Base-by-base conservation (phyloP, 768 basidiomycete genomes). In the Lentinula raphanica region DNA sequence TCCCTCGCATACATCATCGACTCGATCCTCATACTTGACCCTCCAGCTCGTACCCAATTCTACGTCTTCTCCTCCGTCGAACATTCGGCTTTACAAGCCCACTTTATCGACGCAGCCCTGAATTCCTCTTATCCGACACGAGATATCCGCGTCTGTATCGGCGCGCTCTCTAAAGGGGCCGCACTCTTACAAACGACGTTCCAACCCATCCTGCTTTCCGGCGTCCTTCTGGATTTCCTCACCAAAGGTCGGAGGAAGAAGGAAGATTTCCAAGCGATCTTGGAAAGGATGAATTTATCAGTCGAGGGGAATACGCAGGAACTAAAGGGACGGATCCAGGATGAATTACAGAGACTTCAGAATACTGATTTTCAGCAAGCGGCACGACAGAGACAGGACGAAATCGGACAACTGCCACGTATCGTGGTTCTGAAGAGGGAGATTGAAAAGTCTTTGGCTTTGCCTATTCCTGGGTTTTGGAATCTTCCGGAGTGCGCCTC, bases 381-480 rank as follows among this genome's bases (percentile, higher is more conserved):
- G 5, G 60, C 58, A 8, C 54, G 63, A 25, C 66, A 70, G 32
- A 65, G 69, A 28, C 69, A 66, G 25, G 68, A 63, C 21, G 76
- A 77, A 58, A 61, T 79, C 21, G 79, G 79, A 2, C 78, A 78
- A 58, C 62, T 82, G 19, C 73, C 76, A 1, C 69, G 74, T 9
- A 69, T 82, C 5, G 77, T 78, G 7, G 69, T 76, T 0, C 60
- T 82, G 45, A 77, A 78, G 69, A 71, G 66, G 54, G 76, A 80
- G 61, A 61, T 82, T 11, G 76, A 77, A 59, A 67, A 71, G 11
- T 70, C 79, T 19, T 56, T 81, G 12, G 78, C 79, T 1, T 63
- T 82, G 19, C 80, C 80, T 5, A 62, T 78, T 25, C 72, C 79
- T 31, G 80, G 80, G 8, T 78, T 74, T 57, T 80, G 79, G 78